Percentiles rank a stretch among this genome's conserved stretches.
phyloP scores from a whole-genome alignment of 495 filamentous ascomycete species.

The Hypomontagnella monticulosa region DNA sequence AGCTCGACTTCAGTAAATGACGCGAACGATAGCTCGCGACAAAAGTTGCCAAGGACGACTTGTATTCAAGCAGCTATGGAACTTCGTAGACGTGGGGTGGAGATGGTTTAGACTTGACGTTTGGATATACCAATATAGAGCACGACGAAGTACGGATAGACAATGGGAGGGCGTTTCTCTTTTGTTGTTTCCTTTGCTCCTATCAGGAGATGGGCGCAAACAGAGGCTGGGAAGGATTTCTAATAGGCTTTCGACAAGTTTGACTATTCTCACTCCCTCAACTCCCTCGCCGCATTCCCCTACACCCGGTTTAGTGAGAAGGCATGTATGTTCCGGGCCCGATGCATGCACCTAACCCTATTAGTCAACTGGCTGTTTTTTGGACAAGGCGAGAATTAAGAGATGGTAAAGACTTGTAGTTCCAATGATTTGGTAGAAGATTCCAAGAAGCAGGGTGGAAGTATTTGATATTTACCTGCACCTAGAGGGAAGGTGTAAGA shows the following conservation, averaged over 20 bases:
- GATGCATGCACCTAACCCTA: neutral
- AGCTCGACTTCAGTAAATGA: slow-evolving; percentile 40
- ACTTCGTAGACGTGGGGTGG: slow-evolving; percentile 45
- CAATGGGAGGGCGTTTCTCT: slow-evolving; percentile 13
- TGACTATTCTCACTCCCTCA: neutral
- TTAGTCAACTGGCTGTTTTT: neutral
- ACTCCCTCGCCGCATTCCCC: neutral
- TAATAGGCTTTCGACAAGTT: slow-evolving; percentile 7
- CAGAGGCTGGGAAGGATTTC: slow-evolving; percentile 21
- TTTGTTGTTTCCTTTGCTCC: slow-evolving; percentile 7
- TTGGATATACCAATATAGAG: slow-evolving; percentile 41
- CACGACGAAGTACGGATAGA: slow-evolving; percentile 34
- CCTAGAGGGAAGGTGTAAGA: slow-evolving; percentile 5
- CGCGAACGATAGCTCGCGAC: slow-evolving; percentile 42
- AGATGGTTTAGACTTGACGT: slow-evolving; percentile 42
- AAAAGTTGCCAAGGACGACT: slow-evolving; percentile 44
- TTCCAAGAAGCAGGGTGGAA: neutral
- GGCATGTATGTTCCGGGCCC: neutral
- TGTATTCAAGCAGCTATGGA: slow-evolving; percentile 43
- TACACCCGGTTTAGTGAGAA: neutral
- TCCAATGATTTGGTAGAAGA: neutral
- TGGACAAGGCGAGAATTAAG: neutral
- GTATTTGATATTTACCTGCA: neutral
- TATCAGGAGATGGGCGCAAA: slow-evolving; percentile 13
- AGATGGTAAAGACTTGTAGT: slow-evolving; percentile 10